A percentile compares a stretch with the other conserved stretches of the same genome.
Evolutionary conservation across 441 rosid species (phyloP).

Genomic region (Adansonia grandidieri): DNA sequence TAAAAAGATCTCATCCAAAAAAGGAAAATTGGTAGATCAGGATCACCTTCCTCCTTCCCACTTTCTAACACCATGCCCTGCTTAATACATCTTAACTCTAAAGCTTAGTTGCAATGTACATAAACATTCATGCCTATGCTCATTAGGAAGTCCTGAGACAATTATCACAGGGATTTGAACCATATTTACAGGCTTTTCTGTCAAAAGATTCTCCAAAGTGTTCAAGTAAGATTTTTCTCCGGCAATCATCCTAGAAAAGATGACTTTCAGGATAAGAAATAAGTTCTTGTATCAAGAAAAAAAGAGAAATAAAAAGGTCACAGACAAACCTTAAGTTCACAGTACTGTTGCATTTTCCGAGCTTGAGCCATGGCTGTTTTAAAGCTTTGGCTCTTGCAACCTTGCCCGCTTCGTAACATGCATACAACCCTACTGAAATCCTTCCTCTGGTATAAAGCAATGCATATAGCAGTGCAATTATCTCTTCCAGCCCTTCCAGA

Average conservation of each 20-base stretch:
- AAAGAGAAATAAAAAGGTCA: background rate
- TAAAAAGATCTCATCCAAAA: background rate
- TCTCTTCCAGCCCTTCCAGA: conserved; percentile 98
- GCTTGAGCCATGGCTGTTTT: conserved; percentile 90
- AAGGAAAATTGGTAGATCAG: background rate
- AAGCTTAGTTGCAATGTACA: background rate
- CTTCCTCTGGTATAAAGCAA: conserved; percentile 85
- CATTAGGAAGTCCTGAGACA: conserved; percentile 58
- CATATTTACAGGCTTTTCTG: conserved; percentile 58
- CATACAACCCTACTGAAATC: conserved; percentile 96
- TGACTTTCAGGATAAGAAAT: conserved; percentile 19
- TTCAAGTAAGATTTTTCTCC: conserved; percentile 77
- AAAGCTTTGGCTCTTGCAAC: conserved; percentile 67
- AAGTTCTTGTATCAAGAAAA: background rate
- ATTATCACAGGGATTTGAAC: conserved; percentile 82
- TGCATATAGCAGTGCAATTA: conserved; percentile 66
- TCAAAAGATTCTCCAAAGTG: conserved; percentile 88
- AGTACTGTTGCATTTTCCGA: conserved; percentile 83
- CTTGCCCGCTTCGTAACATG: conserved; percentile 84
- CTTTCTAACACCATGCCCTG: background rate
- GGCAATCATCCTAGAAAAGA: conserved; percentile 67
- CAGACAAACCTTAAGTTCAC: conserved; percentile 78
- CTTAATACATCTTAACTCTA: background rate
- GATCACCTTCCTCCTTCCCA: background rate
- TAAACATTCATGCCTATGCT: conserved; percentile 16